Percentiles rank a stretch among this genome's conserved stretches.
Evolutionary conservation across 2,329 filamentous ascomycete species (phyloP).

Genomic region (Aureobasidium namibiae): DNA sequence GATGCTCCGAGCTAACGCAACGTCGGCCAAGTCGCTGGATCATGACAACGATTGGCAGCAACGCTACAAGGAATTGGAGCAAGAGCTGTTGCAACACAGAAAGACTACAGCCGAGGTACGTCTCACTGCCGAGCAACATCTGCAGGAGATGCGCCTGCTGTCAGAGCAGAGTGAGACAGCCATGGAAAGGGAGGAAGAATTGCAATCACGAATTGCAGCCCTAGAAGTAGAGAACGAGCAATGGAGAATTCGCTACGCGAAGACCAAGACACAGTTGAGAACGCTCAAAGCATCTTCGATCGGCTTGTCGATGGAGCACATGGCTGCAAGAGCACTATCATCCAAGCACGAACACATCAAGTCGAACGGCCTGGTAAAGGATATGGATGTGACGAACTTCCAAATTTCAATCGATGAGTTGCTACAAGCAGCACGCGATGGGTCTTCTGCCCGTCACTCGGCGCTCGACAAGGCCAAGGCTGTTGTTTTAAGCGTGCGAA

Average conservation of each 20-base stretch:
- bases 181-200: constrained; percentile 72
- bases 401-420: constrained; percentile 91
- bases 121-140: constrained; percentile 70
- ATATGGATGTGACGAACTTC: constrained; percentile 89
- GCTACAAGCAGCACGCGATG: constrained; percentile 63
- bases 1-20: constrained; percentile 27
- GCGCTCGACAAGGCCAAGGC: constrained; percentile 81
- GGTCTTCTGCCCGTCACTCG: constrained; percentile 53
- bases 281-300: constrained; percentile 73
- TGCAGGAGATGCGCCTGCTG: constrained; percentile 81
- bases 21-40: not conserved
- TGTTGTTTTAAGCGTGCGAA: constrained; percentile 72
- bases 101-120: constrained; percentile 80
- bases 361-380: constrained; percentile 63
- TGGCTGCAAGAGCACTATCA: constrained; percentile 4
- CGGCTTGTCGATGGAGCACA: constrained; percentile 53
- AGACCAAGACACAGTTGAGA: constrained; percentile 77
- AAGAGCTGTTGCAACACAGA: constrained; percentile 67
- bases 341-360: constrained; percentile 43
- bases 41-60: constrained; percentile 27
- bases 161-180: constrained; percentile 71
- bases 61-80: constrained; percentile 31
- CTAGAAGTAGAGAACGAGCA: constrained; percentile 78
- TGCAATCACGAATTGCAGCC: constrained; percentile 64
- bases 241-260: constrained; percentile 86